These are phyloP conservation scores for Crucibulum laeve DNA, from an alignment of 768 basidiomycete genomes.

Conservation along the genomic window DNA sequence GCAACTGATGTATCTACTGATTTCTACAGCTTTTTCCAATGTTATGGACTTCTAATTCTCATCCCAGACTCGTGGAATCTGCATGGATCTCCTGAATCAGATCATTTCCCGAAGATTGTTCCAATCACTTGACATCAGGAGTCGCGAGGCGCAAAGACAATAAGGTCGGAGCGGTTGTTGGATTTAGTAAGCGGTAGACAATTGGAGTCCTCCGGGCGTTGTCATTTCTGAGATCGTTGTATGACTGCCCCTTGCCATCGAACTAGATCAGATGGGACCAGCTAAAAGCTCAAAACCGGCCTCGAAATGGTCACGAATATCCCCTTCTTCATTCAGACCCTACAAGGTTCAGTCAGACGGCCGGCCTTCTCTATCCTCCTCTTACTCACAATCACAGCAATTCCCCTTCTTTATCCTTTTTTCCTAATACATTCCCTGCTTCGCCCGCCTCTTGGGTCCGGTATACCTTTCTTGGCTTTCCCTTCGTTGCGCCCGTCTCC, in stretches of 20 bases:
- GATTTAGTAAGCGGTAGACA: constrained; percentile 29
- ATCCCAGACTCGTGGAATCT: background rate
- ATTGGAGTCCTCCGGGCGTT: constrained; percentile 21
- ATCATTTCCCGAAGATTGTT: background rate
- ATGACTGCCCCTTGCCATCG: constrained; percentile 11
- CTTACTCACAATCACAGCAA: constrained; percentile 3
- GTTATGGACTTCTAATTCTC: background rate
- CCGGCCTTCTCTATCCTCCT: constrained; percentile 1
- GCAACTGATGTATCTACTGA: too few species aligned
- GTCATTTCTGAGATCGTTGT: constrained; percentile 8
- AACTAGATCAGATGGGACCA: constrained; percentile 10
- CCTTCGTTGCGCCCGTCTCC: constrained; percentile 11
- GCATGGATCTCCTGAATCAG: background rate
- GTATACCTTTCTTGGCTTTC: constrained; percentile 24
- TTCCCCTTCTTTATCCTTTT: constrained; percentile 8
- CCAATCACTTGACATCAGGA: constrained; percentile 1
- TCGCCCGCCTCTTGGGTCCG: constrained; percentile 21
- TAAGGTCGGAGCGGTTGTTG: constrained; percentile 25
- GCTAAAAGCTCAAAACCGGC: constrained; percentile 9
- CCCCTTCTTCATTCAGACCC: constrained; percentile 11
- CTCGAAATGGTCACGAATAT: constrained; percentile 7
- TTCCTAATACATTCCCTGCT: constrained; percentile 12
- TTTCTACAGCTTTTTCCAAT: too few species aligned
- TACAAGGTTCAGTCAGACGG: constrained; percentile 14
- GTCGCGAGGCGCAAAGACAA: constrained; percentile 31